Evolutionary conservation across 768 basidiomycete species (phyloP).

Genomic region (Dioszegia crocea): DNA sequence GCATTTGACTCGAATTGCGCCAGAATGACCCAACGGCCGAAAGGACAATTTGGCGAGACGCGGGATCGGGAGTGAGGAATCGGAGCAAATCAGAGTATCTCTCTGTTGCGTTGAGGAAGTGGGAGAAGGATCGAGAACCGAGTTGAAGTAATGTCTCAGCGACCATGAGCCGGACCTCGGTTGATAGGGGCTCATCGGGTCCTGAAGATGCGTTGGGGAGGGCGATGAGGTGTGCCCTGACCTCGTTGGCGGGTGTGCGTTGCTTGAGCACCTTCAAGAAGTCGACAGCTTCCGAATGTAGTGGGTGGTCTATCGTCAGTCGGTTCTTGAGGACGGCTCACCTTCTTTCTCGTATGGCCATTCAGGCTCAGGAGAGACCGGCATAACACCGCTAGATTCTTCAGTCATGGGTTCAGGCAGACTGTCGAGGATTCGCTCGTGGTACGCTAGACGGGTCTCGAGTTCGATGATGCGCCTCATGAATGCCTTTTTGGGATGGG

Average conservation of each 20-base stretch:
- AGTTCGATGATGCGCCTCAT: slow-evolving; percentile 80
- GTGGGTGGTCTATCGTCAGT: slow-evolving; percentile 60
- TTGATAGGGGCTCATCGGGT: slow-evolving; percentile 62
- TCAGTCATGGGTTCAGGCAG: slow-evolving; percentile 69
- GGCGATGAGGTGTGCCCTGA: slow-evolving; percentile 67
- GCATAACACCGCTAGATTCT: slow-evolving; percentile 73
- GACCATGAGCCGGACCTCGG: slow-evolving; percentile 68
- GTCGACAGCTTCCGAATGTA: slow-evolving; percentile 73
- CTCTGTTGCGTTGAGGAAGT: slow-evolving; percentile 95
- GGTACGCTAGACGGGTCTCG: slow-evolving; percentile 86
- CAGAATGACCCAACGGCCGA: slow-evolving; percentile 72
- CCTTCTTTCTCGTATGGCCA: slow-evolving; percentile 42
- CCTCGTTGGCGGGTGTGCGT: slow-evolving; percentile 61
- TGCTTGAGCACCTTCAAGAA: slow-evolving; percentile 77
- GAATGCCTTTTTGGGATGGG: slow-evolving; percentile 84
- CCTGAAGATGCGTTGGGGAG: slow-evolving; percentile 65
- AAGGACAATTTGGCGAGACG: slow-evolving; percentile 58
- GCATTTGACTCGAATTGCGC: slow-evolving; percentile 74
- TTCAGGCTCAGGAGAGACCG: slow-evolving; percentile 63
- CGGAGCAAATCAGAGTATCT: slow-evolving; percentile 64
- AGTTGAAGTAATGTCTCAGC: slow-evolving; percentile 85
- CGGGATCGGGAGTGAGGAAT: slow-evolving; percentile 59
- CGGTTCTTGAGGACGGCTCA: slow-evolving; percentile 4
- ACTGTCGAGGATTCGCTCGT: slow-evolving; percentile 84
- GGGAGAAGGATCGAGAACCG: slow-evolving; percentile 92